These are phyloP conservation scores for Trichoderma sp. DNA, from an alignment of 2,329 filamentous ascomycete species.

Conservation along the genomic window DNA sequence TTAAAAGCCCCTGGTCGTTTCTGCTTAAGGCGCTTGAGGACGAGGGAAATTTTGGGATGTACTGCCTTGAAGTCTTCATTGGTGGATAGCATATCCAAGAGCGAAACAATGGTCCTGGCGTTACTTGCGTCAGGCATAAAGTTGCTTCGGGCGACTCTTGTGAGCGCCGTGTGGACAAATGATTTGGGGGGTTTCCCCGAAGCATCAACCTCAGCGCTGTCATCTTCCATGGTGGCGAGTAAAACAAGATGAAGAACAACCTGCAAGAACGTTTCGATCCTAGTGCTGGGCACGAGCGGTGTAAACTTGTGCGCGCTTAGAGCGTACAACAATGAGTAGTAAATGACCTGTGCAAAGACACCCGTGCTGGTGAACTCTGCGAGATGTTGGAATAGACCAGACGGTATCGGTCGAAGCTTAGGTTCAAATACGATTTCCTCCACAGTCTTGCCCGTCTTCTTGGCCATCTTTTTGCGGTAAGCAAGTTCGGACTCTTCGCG, in stretches of 20 bases:
- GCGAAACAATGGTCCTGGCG: constrained; percentile 60
- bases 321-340: constrained; percentile 81
- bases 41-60: constrained; percentile 77
- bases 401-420: constrained; percentile 69
- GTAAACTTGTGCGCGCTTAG: constrained; percentile 66
- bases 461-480: constrained; percentile 82
- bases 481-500: constrained; percentile 90
- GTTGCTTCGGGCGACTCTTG: constrained; percentile 59
- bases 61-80: constrained; percentile 78
- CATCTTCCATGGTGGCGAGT: constrained; percentile 82
- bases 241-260: constrained; percentile 85
- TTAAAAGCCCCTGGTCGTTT: constrained; percentile 74
- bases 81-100: constrained; percentile 59
- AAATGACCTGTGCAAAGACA: constrained; percentile 86
- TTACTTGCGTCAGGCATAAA: constrained; percentile 55
- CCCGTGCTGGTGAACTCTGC: constrained; percentile 78
- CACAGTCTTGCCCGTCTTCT: constrained; percentile 75
- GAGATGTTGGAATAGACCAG: constrained; percentile 74
- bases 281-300: constrained; percentile 72
- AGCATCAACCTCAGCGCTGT: constrained; percentile 53
- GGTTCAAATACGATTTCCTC: constrained; percentile 92
- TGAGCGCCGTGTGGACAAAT: constrained; percentile 71
- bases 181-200: constrained; percentile 53
- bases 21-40: constrained; percentile 81
- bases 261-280: constrained; percentile 88